Evolutionary conservation across 2,329 filamentous ascomycete species (phyloP), one percentile per base, ranked within the genome.

Genomic region (Pseudogymnoascus sp.): DNA sequence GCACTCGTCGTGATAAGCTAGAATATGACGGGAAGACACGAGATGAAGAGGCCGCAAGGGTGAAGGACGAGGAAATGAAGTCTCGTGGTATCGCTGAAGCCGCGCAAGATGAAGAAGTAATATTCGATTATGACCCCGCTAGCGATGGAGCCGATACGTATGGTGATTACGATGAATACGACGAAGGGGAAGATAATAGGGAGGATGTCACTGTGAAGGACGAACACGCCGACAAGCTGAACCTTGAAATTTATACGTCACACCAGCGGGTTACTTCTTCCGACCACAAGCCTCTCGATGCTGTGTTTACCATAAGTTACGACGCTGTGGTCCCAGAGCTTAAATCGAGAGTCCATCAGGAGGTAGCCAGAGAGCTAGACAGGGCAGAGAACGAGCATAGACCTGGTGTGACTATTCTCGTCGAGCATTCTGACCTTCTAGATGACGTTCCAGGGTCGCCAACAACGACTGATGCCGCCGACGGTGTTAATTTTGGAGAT

Each of bases 71-170:
- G 64, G 90, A 96, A 67, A 92, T 97, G 90, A 89, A 88, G 72
- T 85, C 85, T 1, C 83, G 86, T 62, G 92, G 92, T 0, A 79
- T 95, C 16, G 90, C 89, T 52, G 78, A 89, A 65, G 87, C 84
- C 4, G 83, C 78, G 4, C 87, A 91, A 4, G 91, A 95, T 64
- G 91, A 96, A 64, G 85, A 87, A 61, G 87, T 97, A 1, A 76
- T 97, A 4, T 97, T 95, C 71, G 91, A 94, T 68, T 97, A 97
- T 70, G 88, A 96, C 66, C 92, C 92, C 0, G 89, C 93, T 0
- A 83, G 83, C 1, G 92, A 96, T 72, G 86, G 81, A 21, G 77
- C 75, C n/a, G 78, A 81, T 59, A 80, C 81, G 1, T 70, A 72
- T 4, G 64, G 70, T 4, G 87, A 87, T 35, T 73, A 73, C 39